phyloP scores from a whole-genome alignment of 495 filamentous ascomycete species.

The Neurospora sp. region DNA sequence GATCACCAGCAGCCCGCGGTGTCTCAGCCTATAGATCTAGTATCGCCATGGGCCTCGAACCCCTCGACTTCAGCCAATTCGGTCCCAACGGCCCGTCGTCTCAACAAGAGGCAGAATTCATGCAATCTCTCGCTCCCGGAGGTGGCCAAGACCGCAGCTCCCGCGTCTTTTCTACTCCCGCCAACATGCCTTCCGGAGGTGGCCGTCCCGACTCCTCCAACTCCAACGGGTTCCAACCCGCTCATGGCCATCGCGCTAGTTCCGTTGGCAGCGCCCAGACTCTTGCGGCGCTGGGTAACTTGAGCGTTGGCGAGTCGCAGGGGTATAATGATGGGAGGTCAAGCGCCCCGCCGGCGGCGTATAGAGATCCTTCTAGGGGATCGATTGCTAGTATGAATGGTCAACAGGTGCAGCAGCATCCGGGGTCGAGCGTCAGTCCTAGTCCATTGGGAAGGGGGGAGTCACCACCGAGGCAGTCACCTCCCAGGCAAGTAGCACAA shows the following conservation, averaged over 20 bases:
- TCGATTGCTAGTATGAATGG: background rate
- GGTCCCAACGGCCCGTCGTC: background rate
- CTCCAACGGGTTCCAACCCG: background rate
- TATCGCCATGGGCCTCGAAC: constrained; percentile 38
- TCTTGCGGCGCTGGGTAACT: background rate
- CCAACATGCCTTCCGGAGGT: background rate
- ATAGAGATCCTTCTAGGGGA: background rate
- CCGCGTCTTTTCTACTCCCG: background rate
- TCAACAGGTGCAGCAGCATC: background rate
- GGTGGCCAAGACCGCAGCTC: background rate
- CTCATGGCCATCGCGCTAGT: background rate
- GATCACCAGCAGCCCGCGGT: constrained; percentile 19
- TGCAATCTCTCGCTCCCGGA: background rate
- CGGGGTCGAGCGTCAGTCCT: background rate
- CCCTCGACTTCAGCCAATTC: constrained; percentile 12
- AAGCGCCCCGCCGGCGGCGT: background rate
- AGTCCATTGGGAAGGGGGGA: background rate
- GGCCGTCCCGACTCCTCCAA: background rate
- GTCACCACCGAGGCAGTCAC: background rate
- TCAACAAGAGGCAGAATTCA: background rate
- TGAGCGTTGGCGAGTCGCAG: background rate
- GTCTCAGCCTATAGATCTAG: constrained; percentile 30
- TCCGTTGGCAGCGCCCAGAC: background rate
- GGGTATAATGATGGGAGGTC: background rate
- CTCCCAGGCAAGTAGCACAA: background rate